Percentiles rank a stretch among this genome's conserved stretches.
Conservation (phyloP, 257 asterid species). For the Parsonsia alboflavescens region DNA sequence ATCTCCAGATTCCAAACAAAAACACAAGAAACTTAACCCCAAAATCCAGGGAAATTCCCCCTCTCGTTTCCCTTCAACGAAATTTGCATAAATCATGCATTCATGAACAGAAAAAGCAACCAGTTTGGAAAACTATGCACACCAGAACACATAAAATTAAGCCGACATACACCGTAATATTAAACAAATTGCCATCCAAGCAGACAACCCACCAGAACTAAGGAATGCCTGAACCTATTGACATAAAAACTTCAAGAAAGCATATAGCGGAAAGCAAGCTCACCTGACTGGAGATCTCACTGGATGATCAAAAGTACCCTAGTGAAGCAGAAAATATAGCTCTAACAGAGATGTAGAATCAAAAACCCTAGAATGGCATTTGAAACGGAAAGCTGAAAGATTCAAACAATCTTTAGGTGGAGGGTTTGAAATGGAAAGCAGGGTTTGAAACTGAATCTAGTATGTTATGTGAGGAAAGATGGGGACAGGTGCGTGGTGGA, state of each 20-base stretch:
- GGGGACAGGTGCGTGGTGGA: background rate
- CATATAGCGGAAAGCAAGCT: conserved; percentile 2
- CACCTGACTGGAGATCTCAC: conserved; percentile 38
- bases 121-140: background rate
- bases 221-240: background rate
- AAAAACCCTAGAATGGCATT: conserved; percentile 21
- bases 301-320: conserved; percentile 8
- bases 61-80: background rate
- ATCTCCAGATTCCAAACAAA: background rate
- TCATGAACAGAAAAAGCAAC: too few relatives aligned
- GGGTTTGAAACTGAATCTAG: conserved; percentile 15
- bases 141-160: background rate
- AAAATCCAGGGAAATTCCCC: background rate
- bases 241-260: background rate
- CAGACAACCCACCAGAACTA: background rate
- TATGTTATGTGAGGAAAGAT: background rate
- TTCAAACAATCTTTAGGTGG: background rate
- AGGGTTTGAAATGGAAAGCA: conserved; percentile 9
- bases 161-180: background rate
- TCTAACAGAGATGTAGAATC: background rate
- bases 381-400: background rate
- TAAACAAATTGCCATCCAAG: background rate
- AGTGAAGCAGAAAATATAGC: background rate
- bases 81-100: background rate
- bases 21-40: background rate